Base-by-base conservation (phyloP, 2,329 filamentous ascomycete species). In the Tolypocladium amazonense region DNA sequence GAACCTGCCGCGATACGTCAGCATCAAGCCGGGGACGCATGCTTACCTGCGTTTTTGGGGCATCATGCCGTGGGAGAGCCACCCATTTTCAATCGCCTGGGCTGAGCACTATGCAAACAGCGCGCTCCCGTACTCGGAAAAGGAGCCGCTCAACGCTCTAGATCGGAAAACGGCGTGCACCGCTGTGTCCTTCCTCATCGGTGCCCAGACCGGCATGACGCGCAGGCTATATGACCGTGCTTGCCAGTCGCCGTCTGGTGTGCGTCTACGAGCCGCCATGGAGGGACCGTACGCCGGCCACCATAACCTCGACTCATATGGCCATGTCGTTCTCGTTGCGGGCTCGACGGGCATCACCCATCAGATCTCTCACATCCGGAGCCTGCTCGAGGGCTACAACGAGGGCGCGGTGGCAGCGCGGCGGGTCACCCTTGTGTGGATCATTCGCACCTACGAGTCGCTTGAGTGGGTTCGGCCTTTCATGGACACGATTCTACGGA, bases 331-430 rank as follows among this genome's bases (percentile, higher is more conserved):
- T 63, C 87, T 99, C 60, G 92, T 97, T 70, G 92, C 93, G 15
- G 92, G 92, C 60, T 90, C 93, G 60, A 92, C 94, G 6, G 94
- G 94, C 63, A 97, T 99, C 75, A 96, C 93, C 1, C 93, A 97
- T 72, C 92, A 96, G 71, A 84, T 97, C 37, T 90, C 92, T 39
- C 96, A 95, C 72, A 82, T 97, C 11, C 87, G 86, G 59, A 88
- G 94, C 57, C 78, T 93, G 5, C 81, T 93, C 61, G 76, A 85
- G 58, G 88, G 88, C 4, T 88, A 83, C 72, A 84, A 85, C 58
- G 78, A 84, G 0, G 84, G 85, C 61, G 92, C 86, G 1, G 86
- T 92, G 43, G 92, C 93, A 5, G 91, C 90, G 4, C 87, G 92
- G 57, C 86, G 88, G 47, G 77, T 97, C 55, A 90, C 88, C 1